Evolutionary conservation across 2,329 filamentous ascomycete genomes (phyloP).

Genomic region (Mycosphaerella sp.): DNA sequence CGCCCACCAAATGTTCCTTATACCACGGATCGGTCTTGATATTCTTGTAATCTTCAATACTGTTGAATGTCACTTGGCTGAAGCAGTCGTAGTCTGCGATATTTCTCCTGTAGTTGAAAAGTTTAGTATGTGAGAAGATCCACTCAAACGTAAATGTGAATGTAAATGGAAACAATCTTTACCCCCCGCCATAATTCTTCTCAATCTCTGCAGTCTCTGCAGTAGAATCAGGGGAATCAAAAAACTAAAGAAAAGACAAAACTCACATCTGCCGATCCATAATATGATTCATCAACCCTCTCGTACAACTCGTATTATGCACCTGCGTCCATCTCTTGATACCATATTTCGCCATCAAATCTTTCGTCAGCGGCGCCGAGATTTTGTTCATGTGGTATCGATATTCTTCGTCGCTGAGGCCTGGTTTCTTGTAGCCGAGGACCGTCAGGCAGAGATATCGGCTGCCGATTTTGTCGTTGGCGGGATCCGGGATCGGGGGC

Average conservation of each 20-base stretch:
- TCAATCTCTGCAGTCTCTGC: too few species aligned
- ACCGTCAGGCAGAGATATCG: conserved; percentile 40
- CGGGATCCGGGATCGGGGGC: neutral
- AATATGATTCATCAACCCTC: conserved; percentile 39
- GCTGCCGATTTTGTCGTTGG: neutral
- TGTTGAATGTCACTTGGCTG: conserved; percentile 44
- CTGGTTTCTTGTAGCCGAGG: conserved; percentile 43
- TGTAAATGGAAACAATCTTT: too few species aligned
- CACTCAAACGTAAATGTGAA: too few species aligned
- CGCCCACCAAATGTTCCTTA: conserved; percentile 40
- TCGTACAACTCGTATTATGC: conserved; percentile 37
- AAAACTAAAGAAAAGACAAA: neutral
- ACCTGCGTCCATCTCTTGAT: conserved; percentile 46
- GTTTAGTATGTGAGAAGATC: too few species aligned
- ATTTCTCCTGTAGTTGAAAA: conserved; percentile 31
- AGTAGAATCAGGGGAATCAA: too few species aligned
- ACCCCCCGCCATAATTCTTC: too few species aligned
- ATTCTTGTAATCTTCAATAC: conserved; percentile 42
- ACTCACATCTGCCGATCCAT: conserved; percentile 42
- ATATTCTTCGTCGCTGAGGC: conserved; percentile 47
- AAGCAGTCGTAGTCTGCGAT: conserved; percentile 49
- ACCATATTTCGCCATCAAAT: conserved; percentile 47
- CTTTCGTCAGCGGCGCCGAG: conserved; percentile 44
- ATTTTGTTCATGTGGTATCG: conserved; percentile 44
- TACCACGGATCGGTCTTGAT: conserved; percentile 49